Conservation (phyloP, 192 early-diverging fungal species). For the Gaertneriomyces semiglobifer region DNA sequence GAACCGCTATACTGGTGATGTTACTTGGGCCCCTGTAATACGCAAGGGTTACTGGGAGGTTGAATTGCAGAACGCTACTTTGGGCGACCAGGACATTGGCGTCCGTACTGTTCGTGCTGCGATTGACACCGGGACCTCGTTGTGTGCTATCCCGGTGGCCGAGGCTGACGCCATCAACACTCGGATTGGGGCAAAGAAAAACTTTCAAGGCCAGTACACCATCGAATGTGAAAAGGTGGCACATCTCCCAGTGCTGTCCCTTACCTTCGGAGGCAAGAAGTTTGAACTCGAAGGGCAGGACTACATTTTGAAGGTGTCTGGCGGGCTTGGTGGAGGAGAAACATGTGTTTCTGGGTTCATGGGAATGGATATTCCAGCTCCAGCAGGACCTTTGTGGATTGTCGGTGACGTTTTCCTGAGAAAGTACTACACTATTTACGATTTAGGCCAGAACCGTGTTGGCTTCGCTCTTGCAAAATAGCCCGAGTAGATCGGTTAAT, state of each 20-base stretch:
- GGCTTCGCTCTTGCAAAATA: conserved; percentile 56
- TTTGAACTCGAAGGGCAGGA: conserved; percentile 68
- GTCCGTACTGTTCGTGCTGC: conserved; percentile 28
- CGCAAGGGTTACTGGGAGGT: conserved; percentile 99
- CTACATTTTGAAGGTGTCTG: conserved; percentile 50
- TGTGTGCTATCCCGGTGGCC: conserved; percentile 72
- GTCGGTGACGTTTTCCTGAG: conserved; percentile 60
- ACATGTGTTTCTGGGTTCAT: conserved; percentile 74
- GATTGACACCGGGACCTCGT: conserved; percentile 58
- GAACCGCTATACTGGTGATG: conserved; percentile 59
- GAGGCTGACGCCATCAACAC: conserved; percentile 88
- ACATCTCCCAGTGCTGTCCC: conserved; percentile 69
- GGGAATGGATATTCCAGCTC: conserved; percentile 69
- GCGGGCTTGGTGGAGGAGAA: conserved; percentile 29
- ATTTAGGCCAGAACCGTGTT: conserved; percentile 58
- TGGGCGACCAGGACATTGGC: conserved; percentile 70
- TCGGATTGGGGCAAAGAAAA: conserved; percentile 89
- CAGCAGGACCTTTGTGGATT: conserved; percentile 53
- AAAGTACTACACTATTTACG: conserved; percentile 55
- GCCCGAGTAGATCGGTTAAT: neutral
- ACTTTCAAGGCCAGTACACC: conserved; percentile 83
- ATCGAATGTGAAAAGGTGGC: conserved; percentile 74
- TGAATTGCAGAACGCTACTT: conserved; percentile 68
- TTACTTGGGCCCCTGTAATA: conserved; percentile 76
- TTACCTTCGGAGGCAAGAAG: conserved; percentile 72